Evolutionary conservation across 2,329 filamentous ascomycete genomes (phyloP).

Genomic region (Coniosporium tulheliwenetii): DNA sequence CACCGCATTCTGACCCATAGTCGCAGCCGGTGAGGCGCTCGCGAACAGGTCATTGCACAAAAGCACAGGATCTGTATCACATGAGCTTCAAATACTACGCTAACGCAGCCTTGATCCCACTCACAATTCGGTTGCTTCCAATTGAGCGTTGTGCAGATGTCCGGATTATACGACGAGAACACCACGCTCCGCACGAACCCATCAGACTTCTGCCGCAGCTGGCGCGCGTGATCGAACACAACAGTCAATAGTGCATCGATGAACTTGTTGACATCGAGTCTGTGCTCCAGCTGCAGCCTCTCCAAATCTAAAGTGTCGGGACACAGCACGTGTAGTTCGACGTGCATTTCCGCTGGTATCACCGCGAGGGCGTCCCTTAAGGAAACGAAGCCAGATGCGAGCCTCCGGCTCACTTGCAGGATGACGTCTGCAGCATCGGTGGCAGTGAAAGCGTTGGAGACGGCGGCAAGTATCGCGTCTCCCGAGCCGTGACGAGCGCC

Average conservation of each 20-base stretch:
- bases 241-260: conserved; percentile 70
- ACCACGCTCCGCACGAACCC: conserved; percentile 74
- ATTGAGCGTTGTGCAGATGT: conserved; percentile 84
- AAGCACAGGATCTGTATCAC: conserved; percentile 59
- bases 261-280: conserved; percentile 70
- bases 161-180: conserved; percentile 84
- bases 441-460: conserved; percentile 8
- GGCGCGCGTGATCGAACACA: conserved; percentile 81
- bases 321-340: conserved; percentile 86
- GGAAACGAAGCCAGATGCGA: conserved; percentile 51
- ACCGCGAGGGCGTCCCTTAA: conserved; percentile 61
- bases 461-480: conserved; percentile 7
- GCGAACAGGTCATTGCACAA: conserved; percentile 82
- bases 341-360: conserved; percentile 64
- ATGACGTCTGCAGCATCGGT: conserved; percentile 11
- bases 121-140: conserved; percentile 97
- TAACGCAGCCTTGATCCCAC: conserved; percentile 12
- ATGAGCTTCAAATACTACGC: not conserved
- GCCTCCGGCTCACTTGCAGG: conserved; percentile 1
- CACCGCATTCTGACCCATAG: conserved; percentile 24
- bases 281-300: conserved; percentile 52
- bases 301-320: conserved; percentile 63
- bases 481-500: conserved; percentile 17
- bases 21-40: conserved; percentile 27
- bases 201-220: conserved; percentile 47